Base-by-base conservation (phyloP, 2,329 filamentous ascomycete genomes). In the Ceratocystiopsis brevicomis region DNA sequence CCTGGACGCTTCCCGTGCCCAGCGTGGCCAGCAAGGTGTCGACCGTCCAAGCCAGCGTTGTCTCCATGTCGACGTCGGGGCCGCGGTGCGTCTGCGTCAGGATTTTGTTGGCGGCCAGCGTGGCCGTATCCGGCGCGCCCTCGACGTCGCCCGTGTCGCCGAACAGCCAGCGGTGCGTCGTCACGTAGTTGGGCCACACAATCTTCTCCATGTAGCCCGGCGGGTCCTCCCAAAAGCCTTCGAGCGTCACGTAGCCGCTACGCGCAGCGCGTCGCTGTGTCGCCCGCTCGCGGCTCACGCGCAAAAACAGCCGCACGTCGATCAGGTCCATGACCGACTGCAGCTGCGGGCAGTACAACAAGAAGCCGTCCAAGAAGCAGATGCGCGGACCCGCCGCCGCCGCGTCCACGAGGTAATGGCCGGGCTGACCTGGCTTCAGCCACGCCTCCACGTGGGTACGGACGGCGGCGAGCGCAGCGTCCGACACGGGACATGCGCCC, bases 201-300 rank as follows among this genome's bases (percentile, higher is more conserved):
- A 98, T 72, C 56, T 81, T 73, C 57, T 96, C 87, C 35, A 96
- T 86, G 57, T 96, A 98, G 0, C 84, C 87, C 0, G 85, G 85
- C 0, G 90, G 90, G 59, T 98, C 90, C 45, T 78, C 71, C 90
- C 90, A 98, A 63, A 95, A 98, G 25, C 87, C 88, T 54, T 95
- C 76, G 6, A 81, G 60, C 3, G 83, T 88, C 30, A 85, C 81
- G 57, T 90, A 90, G 12, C 82, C 82, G 50, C 71, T 75, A 43
- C 83, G 65, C 0, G 74, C 75, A 54, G 81, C 74, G 30, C 83
- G 65, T 19, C 83, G 67, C 33, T 64, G 61, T 53, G 78, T 81
- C 3, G 78, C 78, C 37, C 62, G 71, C 13, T 62, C 63, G 46
- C 78, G 78, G 25, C 73, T 71, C 2, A 82, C 80, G 0, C 77